A percentile compares a stretch with the other conserved stretches of the same genome.
Conservation (phyloP, 2,329 filamentous ascomycete species). For the Epichloe baconii region DNA sequence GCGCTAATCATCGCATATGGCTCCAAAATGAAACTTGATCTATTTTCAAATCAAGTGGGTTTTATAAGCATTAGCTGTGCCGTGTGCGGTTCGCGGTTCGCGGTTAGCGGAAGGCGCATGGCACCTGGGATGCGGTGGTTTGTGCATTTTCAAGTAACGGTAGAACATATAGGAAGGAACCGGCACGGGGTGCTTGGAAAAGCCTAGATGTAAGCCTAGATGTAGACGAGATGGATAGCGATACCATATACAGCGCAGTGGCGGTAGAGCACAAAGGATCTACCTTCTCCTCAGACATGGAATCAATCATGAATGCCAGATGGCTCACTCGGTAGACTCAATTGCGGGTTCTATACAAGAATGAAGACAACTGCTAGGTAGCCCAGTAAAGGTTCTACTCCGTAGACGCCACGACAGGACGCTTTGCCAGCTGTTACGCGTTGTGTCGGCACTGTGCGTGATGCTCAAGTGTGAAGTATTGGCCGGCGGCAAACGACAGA, state of each 20-base stretch:
- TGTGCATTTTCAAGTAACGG: neutral
- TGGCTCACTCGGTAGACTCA: too few relatives aligned
- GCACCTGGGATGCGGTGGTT: neutral
- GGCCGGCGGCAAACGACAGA: neutral
- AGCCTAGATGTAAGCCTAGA: neutral
- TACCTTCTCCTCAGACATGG: too few relatives aligned
- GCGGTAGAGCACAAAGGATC: neutral
- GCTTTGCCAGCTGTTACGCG: too few relatives aligned
- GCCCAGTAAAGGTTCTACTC: too few relatives aligned
- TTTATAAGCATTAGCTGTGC: neutral
- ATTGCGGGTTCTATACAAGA: too few relatives aligned
- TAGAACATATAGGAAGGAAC: neutral
- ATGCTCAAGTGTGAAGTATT: too few relatives aligned
- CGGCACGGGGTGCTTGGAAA: neutral
- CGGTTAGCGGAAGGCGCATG: neutral
- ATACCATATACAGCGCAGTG: conserved; percentile 1
- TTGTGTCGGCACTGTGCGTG: too few relatives aligned
- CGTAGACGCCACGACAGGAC: too few relatives aligned
- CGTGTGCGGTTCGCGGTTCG: neutral
- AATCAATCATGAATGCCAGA: too few relatives aligned
- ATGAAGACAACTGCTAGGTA: too few relatives aligned
- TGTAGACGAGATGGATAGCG: neutral
- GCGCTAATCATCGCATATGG: too few relatives aligned
- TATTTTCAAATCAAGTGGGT: neutral
- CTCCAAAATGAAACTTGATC: neutral